Evolutionary conservation across 1,284 basidiomycete species (phyloP), one percentile per base, ranked within the genome.

Genomic region (Mycena citricolor): DNA sequence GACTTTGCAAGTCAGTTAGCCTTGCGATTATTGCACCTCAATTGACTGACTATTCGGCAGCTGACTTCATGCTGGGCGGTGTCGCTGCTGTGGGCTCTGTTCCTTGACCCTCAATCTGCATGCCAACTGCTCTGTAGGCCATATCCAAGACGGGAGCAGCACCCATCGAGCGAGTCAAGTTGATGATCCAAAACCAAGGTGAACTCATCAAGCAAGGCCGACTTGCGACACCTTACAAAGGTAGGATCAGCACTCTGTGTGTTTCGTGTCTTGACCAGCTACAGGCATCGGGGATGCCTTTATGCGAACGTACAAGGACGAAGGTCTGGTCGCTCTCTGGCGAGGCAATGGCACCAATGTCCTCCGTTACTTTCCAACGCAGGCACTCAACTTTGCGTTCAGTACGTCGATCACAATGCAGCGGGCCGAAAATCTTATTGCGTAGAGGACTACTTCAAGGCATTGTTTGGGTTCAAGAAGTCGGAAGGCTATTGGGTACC

Each of bases 111-210:
- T 22, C 28, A 4, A 17, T 23, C 14, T 23, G 36, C 49, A 7
- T 7, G 26, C 34, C 31, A 25, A 54, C 39, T 55, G 44, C 46
- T 31, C 37, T 24, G 61, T 53, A 90, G 87, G 94, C 94, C 57
- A 90, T 97, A 67, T 88, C 94, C 47, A 98, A 98, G 82, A 97
- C 94, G 54, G 90, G 88, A 57, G 94, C 94, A 60, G 94, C 94
- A 52, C 94, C 94, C 73, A 97, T 98, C 64, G 94, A 98, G 82
- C 92, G 94, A 68, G 94, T 98, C 73, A 98, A 93, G 84, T 83
- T 97, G 61, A 76, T 97, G 66, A 89, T 97, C 57, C 94, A 97
- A 74, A 97, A 97, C 77, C 94, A 97, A 75, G 89, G 90, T 80
- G 88, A 90, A 74, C 90, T 91, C 88, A 94, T 95, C 77, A 95